Conservation (phyloP, 225 moss, liverwort and hornwort genomes). For the Physcomitrium patens region DNA sequence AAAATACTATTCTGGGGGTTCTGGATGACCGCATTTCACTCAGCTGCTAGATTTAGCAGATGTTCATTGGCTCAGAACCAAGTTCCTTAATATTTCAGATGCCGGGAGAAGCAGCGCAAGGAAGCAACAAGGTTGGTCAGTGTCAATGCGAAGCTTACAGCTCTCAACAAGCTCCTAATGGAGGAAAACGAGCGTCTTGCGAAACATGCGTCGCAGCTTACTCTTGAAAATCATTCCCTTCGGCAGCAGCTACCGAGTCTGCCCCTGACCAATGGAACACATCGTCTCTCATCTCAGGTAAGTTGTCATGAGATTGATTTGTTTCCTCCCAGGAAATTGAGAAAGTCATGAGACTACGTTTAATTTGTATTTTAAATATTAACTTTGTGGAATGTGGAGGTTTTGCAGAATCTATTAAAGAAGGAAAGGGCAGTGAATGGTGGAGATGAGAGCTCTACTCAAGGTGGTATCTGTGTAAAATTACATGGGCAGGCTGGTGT, state of each 20-base stretch:
- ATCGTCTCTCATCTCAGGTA: slow-evolving; percentile 51
- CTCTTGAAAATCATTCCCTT: slow-evolving; percentile 66
- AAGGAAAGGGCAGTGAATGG: slow-evolving; percentile 60
- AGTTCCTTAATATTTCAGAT: slow-evolving; percentile 31
- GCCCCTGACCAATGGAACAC: slow-evolving; percentile 46
- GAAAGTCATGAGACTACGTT: too few species aligned
- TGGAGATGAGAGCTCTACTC: slow-evolving; percentile 68
- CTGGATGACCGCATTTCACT: too few species aligned
- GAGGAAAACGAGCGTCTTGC: slow-evolving; percentile 73
- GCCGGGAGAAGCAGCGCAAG: slow-evolving; percentile 76
- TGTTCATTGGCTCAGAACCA: background rate
- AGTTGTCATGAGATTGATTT: background rate
- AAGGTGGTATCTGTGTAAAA: slow-evolving; percentile 69
- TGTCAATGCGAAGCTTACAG: slow-evolving; percentile 71
- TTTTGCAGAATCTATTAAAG: slow-evolving; percentile 44
- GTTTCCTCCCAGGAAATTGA: too few species aligned
- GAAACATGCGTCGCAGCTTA: slow-evolving; percentile 70
- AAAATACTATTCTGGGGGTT: too few species aligned
- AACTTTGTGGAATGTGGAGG: slow-evolving; percentile 3
- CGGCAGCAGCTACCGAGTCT: slow-evolving; percentile 63
- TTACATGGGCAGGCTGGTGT: slow-evolving; percentile 65
- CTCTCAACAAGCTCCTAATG: slow-evolving; percentile 69
- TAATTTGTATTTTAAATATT: background rate
- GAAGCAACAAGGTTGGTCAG: slow-evolving; percentile 71
- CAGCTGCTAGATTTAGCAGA: too few species aligned